These are phyloP conservation scores for Geranium rotundifolium DNA, from an alignment of 345 rosid species.

Conservation along the genomic window DNA sequence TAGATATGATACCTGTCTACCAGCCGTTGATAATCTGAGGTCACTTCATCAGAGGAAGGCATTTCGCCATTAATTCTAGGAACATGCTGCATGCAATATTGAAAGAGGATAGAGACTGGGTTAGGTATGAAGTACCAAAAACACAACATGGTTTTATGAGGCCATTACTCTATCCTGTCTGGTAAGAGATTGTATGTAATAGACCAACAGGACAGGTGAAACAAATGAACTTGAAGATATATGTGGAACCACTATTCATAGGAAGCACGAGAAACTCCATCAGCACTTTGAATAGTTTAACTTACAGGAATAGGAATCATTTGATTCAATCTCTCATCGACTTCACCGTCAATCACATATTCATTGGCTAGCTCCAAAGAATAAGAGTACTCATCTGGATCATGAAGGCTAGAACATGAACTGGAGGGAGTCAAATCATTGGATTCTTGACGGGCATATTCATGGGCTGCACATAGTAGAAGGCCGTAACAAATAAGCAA, in stretches of 20 bases:
- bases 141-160: background rate
- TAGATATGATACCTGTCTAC: slow-evolving; percentile 39
- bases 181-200: background rate
- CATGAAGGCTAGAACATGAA: slow-evolving; percentile 57
- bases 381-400: slow-evolving; percentile 42
- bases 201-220: background rate
- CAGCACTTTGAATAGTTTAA: background rate
- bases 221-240: background rate
- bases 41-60: slow-evolving; percentile 84
- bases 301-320: slow-evolving; percentile 74
- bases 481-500: background rate
- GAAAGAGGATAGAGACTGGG: background rate
- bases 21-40: slow-evolving; percentile 91
- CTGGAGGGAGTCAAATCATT: slow-evolving; percentile 35
- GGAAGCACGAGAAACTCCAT: background rate
- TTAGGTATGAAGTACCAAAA: background rate
- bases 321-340: slow-evolving; percentile 67
- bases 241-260: background rate
- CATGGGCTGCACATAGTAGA: slow-evolving; percentile 31
- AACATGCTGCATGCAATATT: slow-evolving; percentile 46
- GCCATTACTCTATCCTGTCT: background rate
- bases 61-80: slow-evolving; percentile 92
- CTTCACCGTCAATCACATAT: slow-evolving; percentile 54
- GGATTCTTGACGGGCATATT: slow-evolving; percentile 35
- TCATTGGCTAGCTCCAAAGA: slow-evolving; percentile 53